phyloP scores from a whole-genome alignment of 2,329 filamentous ascomycete genomes.

The Ceratocystis eucalypticola region DNA sequence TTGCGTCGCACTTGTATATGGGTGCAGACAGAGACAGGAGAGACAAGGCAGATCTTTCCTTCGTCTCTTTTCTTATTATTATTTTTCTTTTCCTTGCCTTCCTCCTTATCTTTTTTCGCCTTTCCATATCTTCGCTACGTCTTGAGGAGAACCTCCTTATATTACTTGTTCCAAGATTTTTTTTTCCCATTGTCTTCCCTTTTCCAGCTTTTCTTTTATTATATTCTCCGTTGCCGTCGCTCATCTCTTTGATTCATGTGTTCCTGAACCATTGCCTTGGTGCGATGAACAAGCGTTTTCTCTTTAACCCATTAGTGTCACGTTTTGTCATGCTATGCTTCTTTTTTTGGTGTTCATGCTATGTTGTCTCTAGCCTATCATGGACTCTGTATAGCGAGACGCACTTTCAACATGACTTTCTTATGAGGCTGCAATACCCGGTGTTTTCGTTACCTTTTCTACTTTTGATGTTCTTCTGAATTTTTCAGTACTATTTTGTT shows the following conservation, averaged over 20 bases:
- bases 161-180: constrained; percentile 19
- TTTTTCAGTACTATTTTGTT: background rate
- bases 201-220: no score
- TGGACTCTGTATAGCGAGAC: background rate
- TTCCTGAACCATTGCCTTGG: background rate
- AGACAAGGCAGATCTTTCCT: background rate
- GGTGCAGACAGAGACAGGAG: background rate
- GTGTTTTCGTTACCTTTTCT: background rate
- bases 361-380: background rate
- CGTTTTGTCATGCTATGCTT: constrained; percentile 12
- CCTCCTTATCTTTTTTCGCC: constrained; percentile 18
- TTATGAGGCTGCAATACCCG: constrained; percentile 3
- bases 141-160: constrained; percentile 20
- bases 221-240: no score
- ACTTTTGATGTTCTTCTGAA: background rate
- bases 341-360: background rate
- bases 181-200: constrained; percentile 24
- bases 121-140: constrained; percentile 21
- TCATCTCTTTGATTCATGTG: background rate
- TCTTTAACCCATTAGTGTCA: background rate
- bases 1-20: constrained; percentile 14
- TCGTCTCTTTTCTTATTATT: constrained; percentile 3
- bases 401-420: background rate
- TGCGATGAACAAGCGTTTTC: background rate
- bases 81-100: constrained; percentile 20